Percentiles rank a stretch among this genome's conserved stretches.
Conservation (phyloP, 305 asterid species). For the Salvia sclarea region DNA sequence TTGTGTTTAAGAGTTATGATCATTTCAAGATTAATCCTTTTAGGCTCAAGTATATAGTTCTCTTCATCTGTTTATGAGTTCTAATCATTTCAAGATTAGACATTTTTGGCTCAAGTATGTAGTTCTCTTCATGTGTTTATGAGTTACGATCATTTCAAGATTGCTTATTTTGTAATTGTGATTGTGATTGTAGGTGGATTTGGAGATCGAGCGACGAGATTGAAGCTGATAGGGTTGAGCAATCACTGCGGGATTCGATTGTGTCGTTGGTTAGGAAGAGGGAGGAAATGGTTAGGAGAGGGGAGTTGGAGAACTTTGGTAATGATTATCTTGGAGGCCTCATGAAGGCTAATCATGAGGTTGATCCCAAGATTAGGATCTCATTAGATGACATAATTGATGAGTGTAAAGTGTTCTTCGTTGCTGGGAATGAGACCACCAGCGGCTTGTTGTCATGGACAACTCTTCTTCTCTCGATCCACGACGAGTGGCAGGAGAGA, state of each 20-base stretch:
- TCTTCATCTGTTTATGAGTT: too few species aligned
- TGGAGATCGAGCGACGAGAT: constrained; percentile 26
- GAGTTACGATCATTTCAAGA: not conserved
- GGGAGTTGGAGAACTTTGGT: constrained; percentile 3
- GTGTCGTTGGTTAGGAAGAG: constrained; percentile 20
- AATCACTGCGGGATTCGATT: constrained; percentile 21
- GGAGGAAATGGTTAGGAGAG: constrained; percentile 9
- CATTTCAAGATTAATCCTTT: constrained; percentile 9
- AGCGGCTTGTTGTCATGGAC: constrained; percentile 41
- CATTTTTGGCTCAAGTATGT: too few species aligned
- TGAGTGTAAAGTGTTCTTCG: constrained; percentile 44
- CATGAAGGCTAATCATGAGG: constrained; percentile 30
- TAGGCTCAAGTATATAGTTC: constrained; percentile 21
- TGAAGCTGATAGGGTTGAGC: constrained; percentile 30
- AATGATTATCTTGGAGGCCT: constrained; percentile 37
- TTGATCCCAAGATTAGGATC: constrained; percentile 29
- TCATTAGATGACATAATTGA: constrained; percentile 37
- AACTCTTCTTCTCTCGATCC: constrained; percentile 19
- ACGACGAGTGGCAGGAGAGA: constrained; percentile 51
- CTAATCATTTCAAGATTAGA: not conserved
- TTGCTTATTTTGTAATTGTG: not conserved
- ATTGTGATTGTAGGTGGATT: constrained; percentile 21
- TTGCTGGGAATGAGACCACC: constrained; percentile 49
- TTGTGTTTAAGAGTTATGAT: too few species aligned
- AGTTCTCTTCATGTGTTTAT: too few species aligned